Base-by-base conservation (phyloP, 768 basidiomycete species). In the Lyophyllum atratum region DNA sequence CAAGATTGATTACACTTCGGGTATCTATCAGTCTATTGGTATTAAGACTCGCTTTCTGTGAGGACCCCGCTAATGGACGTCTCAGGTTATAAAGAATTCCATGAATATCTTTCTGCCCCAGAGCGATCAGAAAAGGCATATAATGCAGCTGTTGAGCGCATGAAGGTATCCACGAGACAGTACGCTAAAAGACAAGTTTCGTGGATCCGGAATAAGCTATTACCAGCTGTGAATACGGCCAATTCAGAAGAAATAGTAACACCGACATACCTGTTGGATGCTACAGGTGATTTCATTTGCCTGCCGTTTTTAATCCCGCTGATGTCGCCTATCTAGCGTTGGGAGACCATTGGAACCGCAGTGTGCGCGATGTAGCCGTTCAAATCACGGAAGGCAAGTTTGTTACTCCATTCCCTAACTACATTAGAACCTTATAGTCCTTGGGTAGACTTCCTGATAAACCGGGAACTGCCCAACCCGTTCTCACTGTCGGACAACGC, bases 11-110 rank as follows among this genome's bases (percentile, higher is more conserved):
- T 89, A 85, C 64, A 91, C 91, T 0, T 71, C 87, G 10, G 96
- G 97, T 1, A 90, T 98, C 55, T 98, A 91, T 71, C 97, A 99
- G 69, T 85, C 93, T 0, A 99, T 99, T 58, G 96, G 95, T 90
- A 65, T 39, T 29, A 10, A 22, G 24, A 22, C 4, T n/a, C 29
- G 11, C 9, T 49, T 11, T 43, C 33, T 22, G 14, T 19, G 17
- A 22, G 12, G 22, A 47, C 29, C 8, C 19, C 33, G 11, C 28
- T 54, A 26, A 68, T 43, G 49, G 45, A 15, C 33, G 11, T 22
- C 17, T 37, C 64, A 98, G 96, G 97, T 5, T 98, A 92, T 75
- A 93, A 89, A 69, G 96, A 98, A 72, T 98, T 99, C 66, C 77
- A 85, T 59, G 67, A 77, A 22, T 87, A 90, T 70, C 74, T 93